Conservation (phyloP, 768 basidiomycete species). For the Lyophyllum decastes region DNA sequence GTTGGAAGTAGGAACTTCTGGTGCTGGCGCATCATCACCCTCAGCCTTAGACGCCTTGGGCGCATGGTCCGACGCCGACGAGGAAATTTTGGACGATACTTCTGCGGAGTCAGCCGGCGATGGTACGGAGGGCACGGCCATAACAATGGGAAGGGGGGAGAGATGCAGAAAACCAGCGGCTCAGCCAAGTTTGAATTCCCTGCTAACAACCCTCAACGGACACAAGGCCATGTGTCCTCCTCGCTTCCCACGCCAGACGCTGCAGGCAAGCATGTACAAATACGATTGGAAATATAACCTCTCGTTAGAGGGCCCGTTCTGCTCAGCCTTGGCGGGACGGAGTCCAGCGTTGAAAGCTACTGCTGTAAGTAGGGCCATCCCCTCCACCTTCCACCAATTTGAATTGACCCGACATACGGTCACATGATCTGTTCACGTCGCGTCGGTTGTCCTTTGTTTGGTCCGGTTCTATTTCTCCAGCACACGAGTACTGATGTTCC, state of each 20-base stretch:
- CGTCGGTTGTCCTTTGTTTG: slow-evolving; percentile 16
- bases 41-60: slow-evolving; percentile 1
- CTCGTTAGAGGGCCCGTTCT: neutral
- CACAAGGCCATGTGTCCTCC: slow-evolving; percentile 13
- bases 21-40: slow-evolving; percentile 15
- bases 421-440: slow-evolving; percentile 19
- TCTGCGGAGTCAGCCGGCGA: neutral
- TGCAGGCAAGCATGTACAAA: slow-evolving; percentile 13
- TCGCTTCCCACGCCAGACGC: slow-evolving; percentile 15
- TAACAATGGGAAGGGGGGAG: slow-evolving; percentile 6
- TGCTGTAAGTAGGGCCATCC: no score
- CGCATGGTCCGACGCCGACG: slow-evolving; percentile 8
- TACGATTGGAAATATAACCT: neutral
- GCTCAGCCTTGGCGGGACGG: no score
- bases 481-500: slow-evolving; percentile 36
- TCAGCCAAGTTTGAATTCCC: slow-evolving; percentile 12
- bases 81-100: slow-evolving; percentile 1
- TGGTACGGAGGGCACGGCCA: slow-evolving; percentile 16
- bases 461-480: slow-evolving; percentile 4
- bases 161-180: slow-evolving; percentile 3
- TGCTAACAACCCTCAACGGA: slow-evolving; percentile 12
- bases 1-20: slow-evolving; percentile 7
- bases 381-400: neutral
- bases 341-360: no score
- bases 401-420: neutral